Conservation (phyloP, 352 stramenopile genomes). For the Globisporangium orthogonon region DNA sequence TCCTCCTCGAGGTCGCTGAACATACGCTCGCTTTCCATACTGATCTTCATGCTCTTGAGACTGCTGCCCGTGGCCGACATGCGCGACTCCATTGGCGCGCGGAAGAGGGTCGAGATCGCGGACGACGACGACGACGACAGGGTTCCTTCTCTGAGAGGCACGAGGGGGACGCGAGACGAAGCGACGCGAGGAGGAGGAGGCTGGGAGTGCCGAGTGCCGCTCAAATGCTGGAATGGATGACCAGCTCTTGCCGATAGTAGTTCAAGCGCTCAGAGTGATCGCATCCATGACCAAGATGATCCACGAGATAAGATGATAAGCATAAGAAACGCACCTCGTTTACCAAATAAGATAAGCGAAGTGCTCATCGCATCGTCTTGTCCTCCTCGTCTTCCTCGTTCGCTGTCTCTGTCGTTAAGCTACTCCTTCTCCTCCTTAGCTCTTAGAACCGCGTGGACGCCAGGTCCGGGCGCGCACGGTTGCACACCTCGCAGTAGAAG, state of each 20-base stretch:
- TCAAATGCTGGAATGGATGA: neutral
- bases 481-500: constrained; percentile 90
- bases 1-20: constrained; percentile 75
- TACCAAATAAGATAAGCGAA: neutral
- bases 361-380: neutral
- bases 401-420: neutral
- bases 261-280: no score
- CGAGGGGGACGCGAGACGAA: neutral
- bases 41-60: constrained; percentile 83
- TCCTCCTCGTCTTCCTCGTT: neutral
- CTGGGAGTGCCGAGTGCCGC: neutral
- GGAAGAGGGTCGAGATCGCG: constrained; percentile 7
- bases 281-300: no score
- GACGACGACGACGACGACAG: neutral
- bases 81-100: constrained; percentile 45
- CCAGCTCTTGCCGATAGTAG: no score
- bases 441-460: constrained; percentile 63
- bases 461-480: constrained; percentile 73
- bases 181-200: neutral
- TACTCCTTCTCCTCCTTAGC: no score
- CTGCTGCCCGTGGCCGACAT: constrained; percentile 46
- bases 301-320: no score
- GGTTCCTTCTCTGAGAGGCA: neutral
- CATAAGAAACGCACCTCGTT: no score
- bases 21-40: constrained; percentile 75